Evolutionary conservation across 345 rosid species (phyloP).

Genomic region (Eucalyptus fibrosa): DNA sequence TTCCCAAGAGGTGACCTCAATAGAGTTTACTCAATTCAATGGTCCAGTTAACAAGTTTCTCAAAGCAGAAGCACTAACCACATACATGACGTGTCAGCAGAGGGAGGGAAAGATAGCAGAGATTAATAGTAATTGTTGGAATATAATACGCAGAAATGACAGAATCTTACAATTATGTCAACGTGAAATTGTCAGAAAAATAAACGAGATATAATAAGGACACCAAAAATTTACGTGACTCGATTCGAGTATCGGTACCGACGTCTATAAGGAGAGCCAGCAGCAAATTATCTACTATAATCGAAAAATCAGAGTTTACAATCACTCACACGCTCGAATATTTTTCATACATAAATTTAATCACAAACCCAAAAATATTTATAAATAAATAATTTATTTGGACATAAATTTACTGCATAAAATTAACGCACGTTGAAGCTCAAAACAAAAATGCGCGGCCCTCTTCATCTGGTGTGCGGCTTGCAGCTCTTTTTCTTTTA

Average conservation of each 20-base stretch:
- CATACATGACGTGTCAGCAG: neutral
- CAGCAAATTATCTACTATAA: fast-evolving
- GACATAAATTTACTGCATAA: fast-evolving
- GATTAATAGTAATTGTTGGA: neutral
- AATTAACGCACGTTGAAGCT: fast-evolving
- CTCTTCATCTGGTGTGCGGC: no score
- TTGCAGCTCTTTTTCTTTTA: no score
- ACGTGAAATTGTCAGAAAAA: fast-evolving
- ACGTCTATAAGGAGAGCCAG: fast-evolving
- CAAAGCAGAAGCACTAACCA: neutral
- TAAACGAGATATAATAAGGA: no score
- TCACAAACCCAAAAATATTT: fast-evolving
- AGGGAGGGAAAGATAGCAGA: neutral
- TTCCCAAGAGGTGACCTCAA: neutral
- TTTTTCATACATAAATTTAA: no score
- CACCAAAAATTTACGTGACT: fast-evolving
- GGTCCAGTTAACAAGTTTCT: neutral
- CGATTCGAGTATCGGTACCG: fast-evolving
- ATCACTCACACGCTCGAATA: fast-evolving
- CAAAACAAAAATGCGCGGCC: fast-evolving
- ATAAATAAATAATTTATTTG: no score
- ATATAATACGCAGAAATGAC: fast-evolving
- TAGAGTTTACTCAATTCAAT: neutral
- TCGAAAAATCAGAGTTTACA: fast-evolving
- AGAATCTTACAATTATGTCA: fast-evolving